Evolutionary conservation across 1,284 basidiomycete genomes (phyloP), one percentile per base, ranked within the genome.

Genomic region (Ustilago shanxiensis): DNA sequence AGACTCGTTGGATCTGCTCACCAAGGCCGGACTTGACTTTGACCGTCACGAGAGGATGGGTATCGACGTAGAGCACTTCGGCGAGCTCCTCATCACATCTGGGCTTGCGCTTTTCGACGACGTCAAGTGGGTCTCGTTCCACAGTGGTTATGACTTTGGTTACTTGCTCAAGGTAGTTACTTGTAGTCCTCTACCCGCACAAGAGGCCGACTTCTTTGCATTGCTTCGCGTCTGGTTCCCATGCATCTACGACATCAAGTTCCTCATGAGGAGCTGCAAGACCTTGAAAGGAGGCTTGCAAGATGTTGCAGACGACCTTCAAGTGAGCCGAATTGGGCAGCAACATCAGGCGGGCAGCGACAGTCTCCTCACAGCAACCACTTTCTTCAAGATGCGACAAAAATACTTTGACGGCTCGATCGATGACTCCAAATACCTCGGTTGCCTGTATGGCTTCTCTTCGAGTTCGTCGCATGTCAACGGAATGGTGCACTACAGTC

Each of bases 131-230:
- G 92, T 99, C 84, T 95, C 95, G 22, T 99, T 98, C 87, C 97
- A 98, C 86, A 98, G 95, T 86, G 97, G 96, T 33, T 99, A 99
- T 87, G 96, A 99, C 87, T 99, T 99, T 88, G 96, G 97, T 22
- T 99, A 99, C 86, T 92, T 99, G 80, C 91, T 99, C 87, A 97
- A 97, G 87, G 90, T 98, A 57, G 90, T 99, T 55, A 98, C 95
- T 0, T 92, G 91, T 77, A 89, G 92, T 82, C 93, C 94, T 49
- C 88, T 99, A 72, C 97, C 97, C 2, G 90, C 92, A 29, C 91
- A 91, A 26, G 97, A 99, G 88, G 91, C 93, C 74, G 90, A 91
- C 20, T 99, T 99, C 88, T 98, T 98, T 86, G 90, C 93, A 57
- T 90, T 93, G 55, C 90, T 99, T 29, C 90, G 89, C 74, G 92